phyloP scores from a whole-genome alignment of 176 grass and related monocot species.

The Puya raimondii region DNA sequence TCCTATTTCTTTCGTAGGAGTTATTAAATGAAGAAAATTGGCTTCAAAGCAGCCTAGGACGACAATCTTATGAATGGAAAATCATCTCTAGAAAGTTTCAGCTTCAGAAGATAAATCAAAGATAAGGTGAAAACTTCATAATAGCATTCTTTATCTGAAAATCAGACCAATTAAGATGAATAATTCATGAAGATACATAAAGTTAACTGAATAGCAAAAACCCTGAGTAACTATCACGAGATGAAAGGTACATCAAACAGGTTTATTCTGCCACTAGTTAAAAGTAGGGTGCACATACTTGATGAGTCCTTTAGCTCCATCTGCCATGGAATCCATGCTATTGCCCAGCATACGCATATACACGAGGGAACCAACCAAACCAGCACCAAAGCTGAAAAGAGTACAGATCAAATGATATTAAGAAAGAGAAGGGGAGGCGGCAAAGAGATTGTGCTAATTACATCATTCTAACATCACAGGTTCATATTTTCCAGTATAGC shows the following conservation, averaged over 20 bases:
- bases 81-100: too few species aligned
- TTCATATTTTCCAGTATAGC: background rate
- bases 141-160: too few species aligned
- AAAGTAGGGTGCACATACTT: conserved; percentile 40
- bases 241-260: background rate
- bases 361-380: conserved; percentile 74
- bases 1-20: too few species aligned
- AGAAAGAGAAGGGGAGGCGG: background rate
- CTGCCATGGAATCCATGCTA: conserved; percentile 83
- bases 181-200: background rate
- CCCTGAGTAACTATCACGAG: background rate
- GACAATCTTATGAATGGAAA: too few species aligned
- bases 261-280: background rate
- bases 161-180: too few species aligned
- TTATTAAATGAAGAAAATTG: too few species aligned
- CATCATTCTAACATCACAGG: background rate
- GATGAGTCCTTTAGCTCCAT: conserved; percentile 60
- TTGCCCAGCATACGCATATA: conserved; percentile 94
- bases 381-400: conserved; percentile 67
- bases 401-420: conserved; percentile 1
- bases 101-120: too few species aligned
- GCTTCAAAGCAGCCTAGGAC: too few species aligned
- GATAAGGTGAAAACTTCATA: too few species aligned
- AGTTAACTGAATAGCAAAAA: background rate
- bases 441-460: background rate